Base-by-base conservation (phyloP, 2,329 filamentous ascomycete genomes). In the Fusarium poae region DNA sequence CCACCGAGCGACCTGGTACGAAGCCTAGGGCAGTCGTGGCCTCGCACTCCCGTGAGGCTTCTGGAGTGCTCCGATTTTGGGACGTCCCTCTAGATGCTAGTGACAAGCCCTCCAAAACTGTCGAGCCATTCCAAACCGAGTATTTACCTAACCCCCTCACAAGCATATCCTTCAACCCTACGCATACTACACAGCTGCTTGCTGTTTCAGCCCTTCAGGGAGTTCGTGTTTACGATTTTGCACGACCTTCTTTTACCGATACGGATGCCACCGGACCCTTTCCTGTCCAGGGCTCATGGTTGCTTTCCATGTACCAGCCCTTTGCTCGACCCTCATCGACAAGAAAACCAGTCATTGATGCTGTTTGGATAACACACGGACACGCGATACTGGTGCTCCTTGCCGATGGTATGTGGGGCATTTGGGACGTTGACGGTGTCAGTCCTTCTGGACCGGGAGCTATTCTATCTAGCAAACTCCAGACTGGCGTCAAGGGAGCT, bases 361-460 rank as follows among this genome's bases (percentile, higher is more conserved):
- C 88, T 1, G 82, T 84, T 7, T 91, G 89, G 89, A 84, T 90
- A 48, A 81, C 84, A 3, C 84, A 85, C 61, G 89, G 89, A 12
- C 83, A 85, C 46, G 88, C 88, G 7, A 79, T 91, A 29, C 78
- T 91, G 40, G 81, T 82, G 1, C 79, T 91, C 4, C 79, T 90
- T 5, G 85, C 85, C 1, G 89, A 91, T 69, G 89, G 88, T 9
- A 88, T 88, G 74, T 91, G 89, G 89, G 89, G 87, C 16, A 85
- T 91, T 34, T 91, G 88, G 88, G 88, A 91, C 70, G 82, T 91
- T 44, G 86, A 90, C 65, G 86, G 87, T 10, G 82, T 82, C 30
- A 85, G 84, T 39, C 85, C 86, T 3, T 76, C 82, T 35, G 72
- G 75, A 15, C 65, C 78, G 13, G 76, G 82, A 48, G 76, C 82